Base-by-base conservation (phyloP, 345 rosid genomes). In the Mercurialis annua region DNA sequence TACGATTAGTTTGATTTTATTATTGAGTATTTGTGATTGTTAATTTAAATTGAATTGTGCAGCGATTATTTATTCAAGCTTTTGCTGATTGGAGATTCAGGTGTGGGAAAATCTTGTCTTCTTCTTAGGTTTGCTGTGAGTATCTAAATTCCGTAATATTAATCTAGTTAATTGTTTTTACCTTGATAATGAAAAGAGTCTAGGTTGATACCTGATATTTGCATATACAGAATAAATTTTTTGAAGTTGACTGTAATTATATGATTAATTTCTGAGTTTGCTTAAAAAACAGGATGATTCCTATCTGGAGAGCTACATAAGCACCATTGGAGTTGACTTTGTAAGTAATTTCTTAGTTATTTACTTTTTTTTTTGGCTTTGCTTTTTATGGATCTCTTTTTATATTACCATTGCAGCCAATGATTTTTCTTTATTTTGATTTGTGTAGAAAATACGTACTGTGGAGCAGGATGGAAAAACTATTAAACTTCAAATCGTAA, bases 251-350 rank as follows among this genome's bases (percentile, higher is more conserved):
- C 9, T 34, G 5, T 4, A 40, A 8, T 40, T 10, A 9, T 40
- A 1, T 27, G 21, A 56, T n/a, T 60, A 1, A 40, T 21, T 63
- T 16, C 15, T 34, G 40, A 3, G 11, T 65, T 72, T 42, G 44
- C 11, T 40, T 36, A 3, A 59, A 10, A 23, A 57, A 36, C 82
- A 89, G 95, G 95, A 86, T 83, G 92, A 83, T 73, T 86, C 95
- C 17, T 89, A 89, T 56, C 73, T 86, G n/a, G 90, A 89, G 44
- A 86, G 95, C 77, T 89, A 86, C 81, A 86, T 89, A 57, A 86
- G 95, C 81, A 89, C 95, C 77, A 86, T 89, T 58, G 95, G 95
- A 51, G 95, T 86, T 62, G 95, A 89, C 73, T 89, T 89, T 76
- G 95, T 89, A 76, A 83, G 95, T 70, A 9, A 52, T 34, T 64